Conservation (phyloP, 2,329 filamentous ascomycete species). For the Beauveria sp. region DNA sequence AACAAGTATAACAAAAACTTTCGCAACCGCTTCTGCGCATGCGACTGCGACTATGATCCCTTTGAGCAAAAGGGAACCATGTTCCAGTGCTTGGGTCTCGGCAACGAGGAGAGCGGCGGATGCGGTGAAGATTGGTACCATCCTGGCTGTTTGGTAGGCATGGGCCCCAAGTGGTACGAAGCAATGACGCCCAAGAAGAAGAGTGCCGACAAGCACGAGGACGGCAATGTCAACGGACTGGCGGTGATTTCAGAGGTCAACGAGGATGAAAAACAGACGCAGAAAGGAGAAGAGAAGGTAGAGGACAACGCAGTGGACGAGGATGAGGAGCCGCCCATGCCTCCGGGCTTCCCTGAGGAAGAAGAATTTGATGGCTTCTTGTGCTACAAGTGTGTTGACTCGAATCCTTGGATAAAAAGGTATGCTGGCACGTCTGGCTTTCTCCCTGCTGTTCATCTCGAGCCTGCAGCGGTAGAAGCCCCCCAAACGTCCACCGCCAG, state of each 20-base stretch:
- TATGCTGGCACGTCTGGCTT: constrained; percentile 80
- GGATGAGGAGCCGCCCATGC: constrained; percentile 59
- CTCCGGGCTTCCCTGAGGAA: constrained; percentile 80
- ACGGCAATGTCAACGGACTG: constrained; percentile 25
- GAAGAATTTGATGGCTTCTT: constrained; percentile 85
- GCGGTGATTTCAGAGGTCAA: constrained; percentile 44
- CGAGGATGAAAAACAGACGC: constrained; percentile 21
- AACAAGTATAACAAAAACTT: constrained; percentile 98
- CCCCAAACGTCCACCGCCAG: constrained; percentile 24
- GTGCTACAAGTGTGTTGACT: constrained; percentile 87
- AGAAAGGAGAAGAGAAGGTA: constrained; percentile 16
- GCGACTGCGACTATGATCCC: constrained; percentile 79
- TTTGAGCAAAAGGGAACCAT: constrained; percentile 90
- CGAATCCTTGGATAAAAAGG: constrained; percentile 83
- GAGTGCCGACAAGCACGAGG: constrained; percentile 8
- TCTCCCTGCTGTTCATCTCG: constrained; percentile 57
- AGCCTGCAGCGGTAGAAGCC: constrained; percentile 8
- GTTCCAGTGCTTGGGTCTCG: constrained; percentile 91
- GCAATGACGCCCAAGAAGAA: constrained; percentile 30
- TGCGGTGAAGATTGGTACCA: constrained; percentile 99
- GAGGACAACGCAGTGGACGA: constrained; percentile 38
- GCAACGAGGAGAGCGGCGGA: constrained; percentile 73
- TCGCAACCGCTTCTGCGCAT: constrained; percentile 84
- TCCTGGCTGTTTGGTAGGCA: constrained; percentile 79
- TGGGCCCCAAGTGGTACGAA: constrained; percentile 66